Evolutionary conservation across 2,329 filamentous ascomycete genomes (phyloP), one percentile per base, ranked within the genome.

Genomic region (Clonostachys sp.): DNA sequence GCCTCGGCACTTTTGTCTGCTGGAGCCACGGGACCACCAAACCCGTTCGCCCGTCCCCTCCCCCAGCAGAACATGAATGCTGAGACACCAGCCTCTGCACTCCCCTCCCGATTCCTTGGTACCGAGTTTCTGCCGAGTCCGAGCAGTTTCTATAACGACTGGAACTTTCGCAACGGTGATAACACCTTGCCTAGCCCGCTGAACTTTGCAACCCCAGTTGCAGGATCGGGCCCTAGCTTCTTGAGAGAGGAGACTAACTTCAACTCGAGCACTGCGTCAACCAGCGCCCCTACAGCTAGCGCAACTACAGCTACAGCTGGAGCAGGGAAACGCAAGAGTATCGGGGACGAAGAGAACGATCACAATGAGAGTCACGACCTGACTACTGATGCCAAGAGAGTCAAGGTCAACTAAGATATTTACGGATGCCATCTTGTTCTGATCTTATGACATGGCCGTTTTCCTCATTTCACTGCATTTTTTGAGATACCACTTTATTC

Each of bases 101-200:
- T 99, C 12, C 94, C 94, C 0, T 95, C 89, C 45, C 83, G 92
- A 39, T 96, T 97, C 65, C 85, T 97, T 56, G 87, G 85, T 49
- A 89, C 88, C 54, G 89, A 91, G 35, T 83, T 96, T 46, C 75
- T 97, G 14, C 91, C 94, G 0, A 95, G 89, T 48, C 94, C 94
- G 1, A 95, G 87, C 53, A 90, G 84, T 54, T 96, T 97, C 69
- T 97, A 95, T 60, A 84, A 87, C 0, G 91, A 95, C 53, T 96
- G 91, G 91, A 85, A 87, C 55, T 91, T 89, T 64, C 62, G 83
- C 64, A 65, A 74, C 48, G 88, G 94, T 55, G 87, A 79, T 62
- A 95, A 94, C 58, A 94, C 95, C 55, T 75, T 97, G 44, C 91
- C 91, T 0, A 96, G 91, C 62, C 94, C 94, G 10, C 71, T 97